These are phyloP conservation scores for Solidago caesia DNA, from an alignment of 129 eudicot genomes.

Conservation along the genomic window DNA sequence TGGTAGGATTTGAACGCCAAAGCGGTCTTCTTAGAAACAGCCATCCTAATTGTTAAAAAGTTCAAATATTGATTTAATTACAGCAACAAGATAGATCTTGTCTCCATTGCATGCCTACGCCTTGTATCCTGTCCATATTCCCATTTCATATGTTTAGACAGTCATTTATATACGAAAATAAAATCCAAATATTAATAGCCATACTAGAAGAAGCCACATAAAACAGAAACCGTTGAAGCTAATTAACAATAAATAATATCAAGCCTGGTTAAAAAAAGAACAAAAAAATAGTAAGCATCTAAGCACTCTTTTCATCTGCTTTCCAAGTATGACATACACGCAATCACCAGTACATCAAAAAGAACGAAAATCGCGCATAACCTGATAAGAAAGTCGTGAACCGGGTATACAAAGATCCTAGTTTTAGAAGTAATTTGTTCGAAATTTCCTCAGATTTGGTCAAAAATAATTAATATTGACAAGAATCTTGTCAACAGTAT, in stretches of 20 bases:
- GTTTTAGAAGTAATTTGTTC: too few species aligned
- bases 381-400: too few species aligned
- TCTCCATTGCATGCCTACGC: slow-evolving; percentile 27
- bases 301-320: too few species aligned
- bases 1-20: slow-evolving; percentile 58
- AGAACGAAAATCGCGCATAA: too few species aligned
- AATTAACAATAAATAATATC: background rate
- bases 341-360: too few species aligned
- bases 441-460: too few species aligned
- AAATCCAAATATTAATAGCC: background rate
- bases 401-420: too few species aligned
- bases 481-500: too few species aligned
- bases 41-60: slow-evolving; percentile 35
- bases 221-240: background rate
- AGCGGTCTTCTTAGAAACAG: slow-evolving; percentile 54
- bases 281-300: too few species aligned
- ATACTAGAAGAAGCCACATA: background rate
- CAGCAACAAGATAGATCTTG: slow-evolving; percentile 21
- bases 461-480: too few species aligned
- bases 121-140: slow-evolving; percentile 22
- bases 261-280: too few species aligned
- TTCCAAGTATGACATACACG: too few species aligned
- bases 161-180: background rate
- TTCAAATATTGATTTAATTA: slow-evolving; percentile 23
- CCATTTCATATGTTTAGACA: slow-evolving; percentile 5